Evolutionary conservation across 176 grass and related monocot species (phyloP), one percentile per base, ranked within the genome.

Genomic region (Alloteropsis semialata): DNA sequence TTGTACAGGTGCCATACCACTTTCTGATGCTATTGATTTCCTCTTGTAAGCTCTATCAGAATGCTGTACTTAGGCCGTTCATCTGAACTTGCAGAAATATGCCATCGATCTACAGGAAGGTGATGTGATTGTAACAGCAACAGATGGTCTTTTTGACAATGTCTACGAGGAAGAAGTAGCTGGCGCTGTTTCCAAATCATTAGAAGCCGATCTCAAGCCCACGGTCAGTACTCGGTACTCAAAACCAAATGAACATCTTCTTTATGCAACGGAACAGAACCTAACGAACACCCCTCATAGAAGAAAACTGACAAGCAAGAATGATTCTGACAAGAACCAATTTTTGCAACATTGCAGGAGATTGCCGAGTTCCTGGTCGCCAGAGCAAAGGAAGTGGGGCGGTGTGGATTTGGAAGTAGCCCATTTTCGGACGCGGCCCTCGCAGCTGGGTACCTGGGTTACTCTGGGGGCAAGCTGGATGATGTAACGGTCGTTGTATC

Each of bases 141-240:
- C 93, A 5, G 96, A 99, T 65, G 96, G 96, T 44, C 85, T 99
- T 55, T 94, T 99, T 3, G 96, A 99, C 69, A 99, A 99, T 25
- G 33, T 99, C 22, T 99, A 92, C 0, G 93, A 99, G 22, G 79
- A 93, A 61, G 93, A 99, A 85, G 87, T 85, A 74, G 92, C 93
- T 43, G 82, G 53, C 17, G 22, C 89, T 3, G 74, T 99, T 19
- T 87, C 93, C n/a, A 99, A 96, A 77, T 96, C 93, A 61, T 64
- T 92, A 41, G 83, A 87, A 80, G 73, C 78, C 0, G 60, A 73
- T 46, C 77, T 89, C 29, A 93, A 94, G 54, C 91, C 91, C 34
- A 81, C 73, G 89, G 96, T 99, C 2, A 84, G 83, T 76, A 62
- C 33, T 92, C 3, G 75, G 54, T 75, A 60, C 39, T 92, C 2